Conservation (phyloP, 106 monocot species). For the Vanilla planifolia region DNA sequence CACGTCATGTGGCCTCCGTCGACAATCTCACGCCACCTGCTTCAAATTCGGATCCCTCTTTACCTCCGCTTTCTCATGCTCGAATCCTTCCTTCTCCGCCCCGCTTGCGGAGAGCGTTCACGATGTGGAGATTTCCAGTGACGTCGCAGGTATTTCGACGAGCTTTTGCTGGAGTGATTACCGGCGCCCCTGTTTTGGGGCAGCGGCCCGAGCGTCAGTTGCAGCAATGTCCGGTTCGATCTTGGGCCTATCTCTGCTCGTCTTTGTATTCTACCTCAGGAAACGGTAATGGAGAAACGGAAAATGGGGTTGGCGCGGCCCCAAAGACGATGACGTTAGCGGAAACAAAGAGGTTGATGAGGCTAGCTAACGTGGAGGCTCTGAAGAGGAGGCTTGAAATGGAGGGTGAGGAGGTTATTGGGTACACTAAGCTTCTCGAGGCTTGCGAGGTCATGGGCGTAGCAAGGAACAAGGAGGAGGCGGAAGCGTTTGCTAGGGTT, state of each 20-base stretch:
- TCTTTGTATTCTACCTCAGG: background rate
- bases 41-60: too few species aligned
- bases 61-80: too few species aligned
- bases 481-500: slow-evolving; percentile 49
- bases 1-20: too few species aligned
- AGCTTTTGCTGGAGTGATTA: background rate
- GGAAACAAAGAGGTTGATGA: slow-evolving; percentile 81
- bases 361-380: slow-evolving; percentile 77
- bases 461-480: slow-evolving; percentile 57
- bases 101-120: background rate
- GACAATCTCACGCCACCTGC: too few species aligned
- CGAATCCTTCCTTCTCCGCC: background rate
- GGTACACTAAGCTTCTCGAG: slow-evolving; percentile 60
- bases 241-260: background rate
- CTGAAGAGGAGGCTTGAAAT: slow-evolving; percentile 67
- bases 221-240: slow-evolving; percentile 13
- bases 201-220: slow-evolving; percentile 1
- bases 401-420: slow-evolving; percentile 64
- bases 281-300: background rate
- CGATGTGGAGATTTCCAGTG: slow-evolving; percentile 33
- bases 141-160: slow-evolving; percentile 19
- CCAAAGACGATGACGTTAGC: slow-evolving; percentile 24
- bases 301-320: background rate
- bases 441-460: slow-evolving; percentile 61
- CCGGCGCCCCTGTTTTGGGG: background rate